These are phyloP conservation scores for Metarhizium anisopliae DNA, from an alignment of 2,329 filamentous ascomycete genomes.

Conservation along the genomic window DNA sequence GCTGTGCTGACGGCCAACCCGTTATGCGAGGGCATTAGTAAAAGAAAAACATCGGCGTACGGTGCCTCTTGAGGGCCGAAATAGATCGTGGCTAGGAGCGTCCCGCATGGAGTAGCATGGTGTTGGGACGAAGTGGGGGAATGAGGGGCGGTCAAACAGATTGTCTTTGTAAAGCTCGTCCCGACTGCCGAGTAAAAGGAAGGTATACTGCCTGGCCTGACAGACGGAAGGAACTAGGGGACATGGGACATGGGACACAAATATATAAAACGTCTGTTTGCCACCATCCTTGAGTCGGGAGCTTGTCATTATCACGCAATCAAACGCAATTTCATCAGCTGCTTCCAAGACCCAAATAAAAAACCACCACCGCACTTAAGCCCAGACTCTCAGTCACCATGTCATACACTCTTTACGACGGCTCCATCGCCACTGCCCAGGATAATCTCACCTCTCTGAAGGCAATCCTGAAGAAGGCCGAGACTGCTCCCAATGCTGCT, in stretches of 20 bases:
- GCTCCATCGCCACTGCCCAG: conserved; percentile 22
- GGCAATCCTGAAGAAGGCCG: conserved; percentile 27
- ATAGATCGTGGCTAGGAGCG: neutral
- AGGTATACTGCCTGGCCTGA: neutral
- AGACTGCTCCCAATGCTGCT: conserved; percentile 21
- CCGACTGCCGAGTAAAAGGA: neutral
- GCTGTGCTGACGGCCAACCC: no score
- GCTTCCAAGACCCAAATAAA: neutral
- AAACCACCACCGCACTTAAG: neutral
- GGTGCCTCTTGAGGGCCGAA: neutral
- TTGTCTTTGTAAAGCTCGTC: neutral
- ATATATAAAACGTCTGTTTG: conserved; percentile 1
- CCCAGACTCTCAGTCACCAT: conserved; percentile 15
- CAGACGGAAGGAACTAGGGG: neutral
- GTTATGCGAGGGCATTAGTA: neutral
- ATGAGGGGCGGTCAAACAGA: neutral
- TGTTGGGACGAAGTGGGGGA: neutral
- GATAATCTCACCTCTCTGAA: conserved; percentile 22
- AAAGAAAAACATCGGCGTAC: no score
- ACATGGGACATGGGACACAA: neutral
- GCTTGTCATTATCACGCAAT: neutral
- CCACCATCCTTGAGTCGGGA: neutral
- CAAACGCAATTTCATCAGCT: neutral
- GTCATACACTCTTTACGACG: conserved; percentile 33
- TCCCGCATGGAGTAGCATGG: neutral